Evolutionary conservation across 2,329 filamentous ascomycete genomes (phyloP), one percentile per base, ranked within the genome.

Genomic region (Xylariaceae sp.): DNA sequence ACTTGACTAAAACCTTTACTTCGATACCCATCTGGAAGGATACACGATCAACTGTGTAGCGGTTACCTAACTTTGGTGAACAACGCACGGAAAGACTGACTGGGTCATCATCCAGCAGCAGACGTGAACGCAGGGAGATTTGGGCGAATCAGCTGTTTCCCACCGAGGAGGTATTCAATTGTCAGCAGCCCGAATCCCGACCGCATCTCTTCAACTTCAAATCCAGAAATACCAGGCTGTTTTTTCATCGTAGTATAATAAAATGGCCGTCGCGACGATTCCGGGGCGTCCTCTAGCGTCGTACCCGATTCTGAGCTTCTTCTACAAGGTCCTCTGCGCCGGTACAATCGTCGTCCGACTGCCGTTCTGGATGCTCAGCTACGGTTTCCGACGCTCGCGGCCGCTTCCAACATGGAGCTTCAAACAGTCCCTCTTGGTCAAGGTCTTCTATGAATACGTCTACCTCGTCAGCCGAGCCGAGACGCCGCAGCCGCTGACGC

Each of bases 371-470:
- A 12, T 54, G 3, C 12, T 66, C 6, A 43, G 46, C 4, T 65
- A 53, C 49, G 46, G 45, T 36, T 59, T 65, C 24, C 41, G n/a
- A 17, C n/a, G 51, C 3, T 36, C 40, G 52, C 53, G 65, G 24
- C 64, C 51, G 45, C 49, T 61, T 28, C 56, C 62, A 6, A 48
- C 54, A 6, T 67, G 65, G 66, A 67, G 43, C 6, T 50, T 67
- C 17, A 54, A 37, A 36, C 64, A 67, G 51, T 49, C 60, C 7
- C 26, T 68, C 28, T 48, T 50, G 53, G 6, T 51, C 7, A 56
- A 43, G 16, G 6, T 67, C 16, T 34, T 60, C 6, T 28, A 21
- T 8, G 47, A 39, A 12, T 1, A 53, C 3, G 7, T 67, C 21
- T 33, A 46, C 36, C 31, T 62, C 24, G 9, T n/a, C 2, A 51